Evolutionary conservation across 306 rosid species (phyloP).

Genomic region (Citrullus amarus): DNA sequence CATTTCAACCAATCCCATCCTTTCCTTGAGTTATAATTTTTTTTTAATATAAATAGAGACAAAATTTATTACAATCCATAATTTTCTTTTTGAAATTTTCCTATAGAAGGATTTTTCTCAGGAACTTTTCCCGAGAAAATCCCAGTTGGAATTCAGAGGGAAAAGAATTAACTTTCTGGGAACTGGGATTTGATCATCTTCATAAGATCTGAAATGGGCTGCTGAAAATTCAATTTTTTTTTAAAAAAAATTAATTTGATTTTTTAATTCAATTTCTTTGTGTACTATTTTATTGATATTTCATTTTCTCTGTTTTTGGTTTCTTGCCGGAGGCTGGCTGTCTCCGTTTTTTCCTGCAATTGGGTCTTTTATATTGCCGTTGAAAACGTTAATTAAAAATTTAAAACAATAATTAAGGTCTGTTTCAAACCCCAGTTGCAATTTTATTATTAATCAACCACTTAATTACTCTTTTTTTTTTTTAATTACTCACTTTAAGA

Average conservation of each 20-base stretch:
- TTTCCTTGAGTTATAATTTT: too few species aligned
- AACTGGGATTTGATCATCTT: background rate
- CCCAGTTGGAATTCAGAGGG: background rate
- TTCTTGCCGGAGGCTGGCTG: slow-evolving; percentile 22
- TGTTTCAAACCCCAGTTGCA: background rate
- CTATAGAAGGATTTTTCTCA: background rate
- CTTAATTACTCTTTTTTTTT: background rate
- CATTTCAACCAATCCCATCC: background rate
- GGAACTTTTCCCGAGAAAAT: background rate
- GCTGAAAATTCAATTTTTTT: background rate
- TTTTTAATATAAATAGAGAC: too few species aligned
- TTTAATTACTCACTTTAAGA: background rate
- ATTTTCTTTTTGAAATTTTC: background rate
- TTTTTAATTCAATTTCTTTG: background rate
- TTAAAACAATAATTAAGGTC: background rate
- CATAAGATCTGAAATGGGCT: background rate
- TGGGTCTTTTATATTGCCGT: slow-evolving; percentile 51
- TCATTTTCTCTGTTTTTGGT: background rate
- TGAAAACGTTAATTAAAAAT: slow-evolving; percentile 23
- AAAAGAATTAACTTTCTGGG: background rate
- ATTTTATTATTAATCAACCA: background rate
- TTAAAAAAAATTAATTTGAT: background rate
- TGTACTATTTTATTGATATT: background rate
- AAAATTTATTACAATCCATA: too few species aligned
- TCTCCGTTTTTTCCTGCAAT: slow-evolving; percentile 54